A percentile compares a stretch with the other conserved stretches of the same genome.
Evolutionary conservation across 768 basidiomycete species (phyloP).

Genomic region (Rhodotorula graminis): DNA sequence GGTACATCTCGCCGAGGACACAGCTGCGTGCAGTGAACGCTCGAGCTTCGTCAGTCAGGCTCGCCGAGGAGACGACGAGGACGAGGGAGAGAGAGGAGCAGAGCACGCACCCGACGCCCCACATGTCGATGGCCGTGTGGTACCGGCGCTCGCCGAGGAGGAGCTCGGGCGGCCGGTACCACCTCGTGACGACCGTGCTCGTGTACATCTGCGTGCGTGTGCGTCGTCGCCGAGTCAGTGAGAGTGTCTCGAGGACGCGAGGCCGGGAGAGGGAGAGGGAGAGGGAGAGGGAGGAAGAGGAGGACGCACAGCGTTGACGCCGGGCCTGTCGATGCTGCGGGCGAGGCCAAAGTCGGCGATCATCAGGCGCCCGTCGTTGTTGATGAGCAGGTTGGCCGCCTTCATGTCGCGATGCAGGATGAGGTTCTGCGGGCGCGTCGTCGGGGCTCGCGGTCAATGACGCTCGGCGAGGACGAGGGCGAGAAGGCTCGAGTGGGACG

Average conservation of each 20-base stretch:
- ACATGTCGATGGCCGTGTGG: constrained; percentile 90
- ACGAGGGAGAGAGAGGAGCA: neutral
- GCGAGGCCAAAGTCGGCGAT: constrained; percentile 98
- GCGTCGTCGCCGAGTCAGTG: constrained; percentile 5
- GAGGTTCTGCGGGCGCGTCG: constrained; percentile 61
- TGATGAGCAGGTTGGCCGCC: constrained; percentile 91
- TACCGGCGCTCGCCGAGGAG: constrained; percentile 83
- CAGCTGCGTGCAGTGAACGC: constrained; percentile 55
- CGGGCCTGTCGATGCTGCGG: constrained; percentile 48
- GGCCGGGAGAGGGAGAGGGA: no score
- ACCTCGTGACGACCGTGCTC: constrained; percentile 88
- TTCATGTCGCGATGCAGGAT: constrained; percentile 99
- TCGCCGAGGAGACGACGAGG: neutral
- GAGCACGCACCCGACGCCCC: constrained; percentile 80
- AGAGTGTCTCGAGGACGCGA: no score
- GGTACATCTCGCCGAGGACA: constrained; percentile 95
- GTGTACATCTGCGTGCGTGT: constrained; percentile 65
- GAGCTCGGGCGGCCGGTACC: constrained; percentile 92
- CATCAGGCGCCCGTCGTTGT: constrained; percentile 72
- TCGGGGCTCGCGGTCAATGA: no score
- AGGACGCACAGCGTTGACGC: constrained; percentile 2
- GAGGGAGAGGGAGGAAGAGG: neutral
- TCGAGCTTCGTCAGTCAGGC: neutral
- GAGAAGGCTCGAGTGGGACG: constrained; percentile 47
- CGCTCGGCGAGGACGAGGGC: neutral